Evolutionary conservation across 2,329 filamentous ascomycete genomes (phyloP), one percentile per base, ranked within the genome.

Genomic region (Emericellopsis atlantica): DNA sequence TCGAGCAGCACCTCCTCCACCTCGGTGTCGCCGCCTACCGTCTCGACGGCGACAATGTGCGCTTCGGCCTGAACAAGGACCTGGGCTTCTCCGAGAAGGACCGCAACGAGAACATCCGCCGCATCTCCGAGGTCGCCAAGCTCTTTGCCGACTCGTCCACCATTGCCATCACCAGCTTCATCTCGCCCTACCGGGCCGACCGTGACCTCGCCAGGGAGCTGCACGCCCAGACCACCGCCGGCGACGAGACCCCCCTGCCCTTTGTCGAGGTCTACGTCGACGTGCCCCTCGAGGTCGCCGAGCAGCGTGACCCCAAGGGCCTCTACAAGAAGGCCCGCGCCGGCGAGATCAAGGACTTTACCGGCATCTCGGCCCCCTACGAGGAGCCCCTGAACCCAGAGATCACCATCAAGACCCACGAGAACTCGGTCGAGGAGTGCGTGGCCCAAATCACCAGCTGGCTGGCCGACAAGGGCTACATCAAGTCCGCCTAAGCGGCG

Each of bases 21-120:
- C 74, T 86, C 10, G 83, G 81, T 35, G 69, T 92, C 40, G 70
- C 81, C 42, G 84, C 89, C 45, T 98, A 98, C 75, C 81, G 92
- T 40, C 81, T 98, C 24, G 92, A 98, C 65, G 92, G 90, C 55
- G 92, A 98, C 75, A 98, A 98, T 66, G 83, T 98, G 50, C 90
- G 92, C 46, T 95, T 96, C 68, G 92, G 92, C 14, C 74, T 98
- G 51, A 98, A 96, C 78, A 94, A 93, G 66, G 90, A 96, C 68
- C 76, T 98, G 10, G 90, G 90, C 14, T 98, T 96, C 71, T 84
- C 79, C 48, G 90, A 95, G 58, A 78, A 79, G 57, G 89, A 95
- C 69, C 80, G 92, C 52, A 93, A 90, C 59, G 92, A 98, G 74
- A 98, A 98, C 69, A 98, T 98, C 59, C 80, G 92, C 45, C 81